Evolutionary conservation across 2,329 filamentous ascomycete genomes (phyloP).

Genomic region (Aureobasidium lini): DNA sequence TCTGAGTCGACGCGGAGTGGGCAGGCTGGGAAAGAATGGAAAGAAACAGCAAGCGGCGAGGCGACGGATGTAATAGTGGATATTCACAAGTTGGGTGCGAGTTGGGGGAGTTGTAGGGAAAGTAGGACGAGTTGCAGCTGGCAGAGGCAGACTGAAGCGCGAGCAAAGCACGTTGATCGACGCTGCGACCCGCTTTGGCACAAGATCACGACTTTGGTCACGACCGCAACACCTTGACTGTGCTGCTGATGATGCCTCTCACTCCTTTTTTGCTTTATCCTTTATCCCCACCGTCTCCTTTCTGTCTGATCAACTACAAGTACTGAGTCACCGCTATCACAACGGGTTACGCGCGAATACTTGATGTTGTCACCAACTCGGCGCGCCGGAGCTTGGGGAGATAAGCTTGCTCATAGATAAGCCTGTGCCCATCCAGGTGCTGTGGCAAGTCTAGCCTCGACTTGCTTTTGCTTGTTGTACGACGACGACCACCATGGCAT

Average conservation of each 20-base stretch:
- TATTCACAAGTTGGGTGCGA: not conserved
- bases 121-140: not conserved
- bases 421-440: constrained; percentile 5
- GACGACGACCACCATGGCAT: not conserved
- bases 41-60: not conserved
- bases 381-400: not conserved
- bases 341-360: not conserved
- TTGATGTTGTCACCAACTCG: not conserved
- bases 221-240: not conserved
- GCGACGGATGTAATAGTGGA: not conserved
- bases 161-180: constrained; percentile 2
- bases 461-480: not conserved
- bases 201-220: constrained; percentile 3
- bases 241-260: not conserved
- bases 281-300: not conserved
- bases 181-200: constrained; percentile 5
- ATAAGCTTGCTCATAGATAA: constrained; percentile 11
- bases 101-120: not conserved
- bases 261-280: not conserved
- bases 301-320: not conserved
- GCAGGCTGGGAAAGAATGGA: not conserved
- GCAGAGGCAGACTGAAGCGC: not conserved
- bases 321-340: constrained; percentile 1
- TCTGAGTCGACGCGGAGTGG: not conserved
- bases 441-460: constrained; percentile 7